These are phyloP conservation scores for Phytomonas sp. DNA, from an alignment of 208 protist species.

Conservation along the genomic window DNA sequence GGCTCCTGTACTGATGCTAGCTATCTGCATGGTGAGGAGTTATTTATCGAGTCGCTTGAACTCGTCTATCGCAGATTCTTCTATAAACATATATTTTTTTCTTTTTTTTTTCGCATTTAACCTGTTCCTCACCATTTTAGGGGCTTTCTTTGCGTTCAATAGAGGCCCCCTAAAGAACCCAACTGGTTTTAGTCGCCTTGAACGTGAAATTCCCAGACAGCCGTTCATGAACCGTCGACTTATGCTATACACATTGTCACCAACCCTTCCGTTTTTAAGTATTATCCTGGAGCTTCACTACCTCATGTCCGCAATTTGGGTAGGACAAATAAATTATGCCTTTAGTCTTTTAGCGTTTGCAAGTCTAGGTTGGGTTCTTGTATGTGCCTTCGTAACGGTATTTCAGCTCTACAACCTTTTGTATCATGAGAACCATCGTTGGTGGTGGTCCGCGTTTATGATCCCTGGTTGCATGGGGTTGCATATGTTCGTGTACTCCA, in stretches of 20 bases:
- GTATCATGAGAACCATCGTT: constrained; percentile 95
- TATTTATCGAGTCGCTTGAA: constrained; percentile 39
- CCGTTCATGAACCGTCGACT: constrained; percentile 42
- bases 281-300: constrained; percentile 98
- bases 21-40: constrained; percentile 26
- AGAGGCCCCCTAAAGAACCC: constrained; percentile 75
- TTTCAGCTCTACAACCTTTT: constrained; percentile 98
- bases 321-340: constrained; percentile 96
- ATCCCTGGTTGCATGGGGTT: constrained; percentile 82
- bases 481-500: constrained; percentile 91
- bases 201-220: constrained; percentile 93
- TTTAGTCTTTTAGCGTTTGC: constrained; percentile 97
- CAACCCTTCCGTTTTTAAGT: constrained; percentile 94
- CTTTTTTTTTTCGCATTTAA: constrained; percentile 89
- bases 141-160: constrained; percentile 93
- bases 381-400: constrained; percentile 94
- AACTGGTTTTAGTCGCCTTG: constrained; percentile 91
- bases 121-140: constrained; percentile 93
- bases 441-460: constrained; percentile 97
- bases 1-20: background rate
- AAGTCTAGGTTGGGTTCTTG: constrained; percentile 93
- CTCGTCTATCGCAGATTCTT: constrained; percentile 12
- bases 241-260: constrained; percentile 47
- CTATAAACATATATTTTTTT: constrained; percentile 12
- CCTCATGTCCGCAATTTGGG: constrained; percentile 93